Percentiles rank a stretch among this genome's conserved stretches.
Evolutionary conservation across 169 alveolate genomes (phyloP).

Genomic region (Pseudocohnilembus persalinus): DNA sequence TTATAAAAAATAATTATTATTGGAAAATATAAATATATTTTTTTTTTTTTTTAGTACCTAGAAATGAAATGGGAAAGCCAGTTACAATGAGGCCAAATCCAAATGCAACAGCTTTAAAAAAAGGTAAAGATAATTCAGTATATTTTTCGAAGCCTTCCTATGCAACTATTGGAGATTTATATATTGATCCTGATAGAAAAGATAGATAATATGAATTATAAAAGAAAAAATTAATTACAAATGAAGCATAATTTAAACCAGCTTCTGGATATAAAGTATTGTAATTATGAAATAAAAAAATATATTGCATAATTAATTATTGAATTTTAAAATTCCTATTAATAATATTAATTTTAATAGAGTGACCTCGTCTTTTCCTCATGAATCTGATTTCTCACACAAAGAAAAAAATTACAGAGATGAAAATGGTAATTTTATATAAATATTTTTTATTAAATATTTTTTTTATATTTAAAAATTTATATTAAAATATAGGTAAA

Average conservation of each 20-base stretch:
- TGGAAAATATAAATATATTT: no score
- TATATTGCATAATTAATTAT: background rate
- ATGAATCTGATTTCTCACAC: slow-evolving; percentile 10
- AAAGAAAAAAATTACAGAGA: slow-evolving; percentile 6
- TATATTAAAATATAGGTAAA: background rate
- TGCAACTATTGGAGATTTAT: slow-evolving; percentile 26
- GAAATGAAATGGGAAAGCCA: slow-evolving; percentile 28
- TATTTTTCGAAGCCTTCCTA: slow-evolving; percentile 8
- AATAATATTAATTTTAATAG: background rate
- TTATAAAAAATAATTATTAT: no score
- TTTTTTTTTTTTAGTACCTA: slow-evolving; percentile 27
- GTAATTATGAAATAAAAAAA: background rate
- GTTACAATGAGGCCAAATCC: slow-evolving; percentile 21
- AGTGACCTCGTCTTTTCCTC: background rate
- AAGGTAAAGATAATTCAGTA: slow-evolving; percentile 16
- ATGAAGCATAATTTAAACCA: slow-evolving; percentile 23
- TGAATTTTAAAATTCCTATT: background rate
- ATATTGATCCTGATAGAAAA: slow-evolving; percentile 35
- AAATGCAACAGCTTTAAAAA: slow-evolving; percentile 7
- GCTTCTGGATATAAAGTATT: slow-evolving; percentile 18
- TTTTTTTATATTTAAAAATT: no score
- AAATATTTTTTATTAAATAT: no score
- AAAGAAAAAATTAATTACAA: slow-evolving; percentile 7
- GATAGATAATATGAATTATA: slow-evolving; percentile 6
- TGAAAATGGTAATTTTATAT: background rate